Conservation (phyloP, 441 rosid genomes). For the Viola pubescens region DNA sequence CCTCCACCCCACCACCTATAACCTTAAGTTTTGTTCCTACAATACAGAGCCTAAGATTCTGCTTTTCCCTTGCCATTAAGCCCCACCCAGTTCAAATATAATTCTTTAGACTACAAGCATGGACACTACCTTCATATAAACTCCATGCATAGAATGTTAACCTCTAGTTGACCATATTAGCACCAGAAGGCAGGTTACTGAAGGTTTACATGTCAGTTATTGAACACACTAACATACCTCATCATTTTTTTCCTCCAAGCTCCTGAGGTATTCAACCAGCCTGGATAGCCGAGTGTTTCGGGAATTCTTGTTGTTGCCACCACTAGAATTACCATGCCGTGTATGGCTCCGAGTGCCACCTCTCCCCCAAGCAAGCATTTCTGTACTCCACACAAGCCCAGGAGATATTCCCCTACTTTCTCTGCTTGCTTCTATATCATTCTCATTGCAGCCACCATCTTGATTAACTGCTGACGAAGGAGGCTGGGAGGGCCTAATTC, state of each 20-base stretch:
- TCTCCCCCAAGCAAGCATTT: conserved; percentile 64
- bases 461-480: conserved; percentile 40
- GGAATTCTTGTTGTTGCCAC: conserved; percentile 37
- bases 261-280: conserved; percentile 50
- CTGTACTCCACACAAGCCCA: conserved; percentile 39
- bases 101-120: too few species aligned
- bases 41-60: too few species aligned
- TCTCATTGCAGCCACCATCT: conserved; percentile 41
- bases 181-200: too few species aligned
- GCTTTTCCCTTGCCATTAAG: too few species aligned
- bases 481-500: conserved; percentile 37
- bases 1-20: too few species aligned
- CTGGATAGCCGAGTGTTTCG: conserved; percentile 39
- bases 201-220: too few species aligned
- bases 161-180: too few species aligned
- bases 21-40: too few species aligned
- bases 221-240: conserved; percentile 34
- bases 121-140: too few species aligned
- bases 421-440: conserved; percentile 39
- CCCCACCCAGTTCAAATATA: too few species aligned
- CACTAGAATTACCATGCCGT: conserved; percentile 37
- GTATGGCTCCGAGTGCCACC: conserved; percentile 66
- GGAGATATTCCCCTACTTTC: conserved; percentile 44
- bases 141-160: too few species aligned
- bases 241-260: conserved; percentile 41